These are phyloP conservation scores for Coemansia interrupta DNA, from an alignment of 192 early-diverging fungal genomes.

Conservation along the genomic window DNA sequence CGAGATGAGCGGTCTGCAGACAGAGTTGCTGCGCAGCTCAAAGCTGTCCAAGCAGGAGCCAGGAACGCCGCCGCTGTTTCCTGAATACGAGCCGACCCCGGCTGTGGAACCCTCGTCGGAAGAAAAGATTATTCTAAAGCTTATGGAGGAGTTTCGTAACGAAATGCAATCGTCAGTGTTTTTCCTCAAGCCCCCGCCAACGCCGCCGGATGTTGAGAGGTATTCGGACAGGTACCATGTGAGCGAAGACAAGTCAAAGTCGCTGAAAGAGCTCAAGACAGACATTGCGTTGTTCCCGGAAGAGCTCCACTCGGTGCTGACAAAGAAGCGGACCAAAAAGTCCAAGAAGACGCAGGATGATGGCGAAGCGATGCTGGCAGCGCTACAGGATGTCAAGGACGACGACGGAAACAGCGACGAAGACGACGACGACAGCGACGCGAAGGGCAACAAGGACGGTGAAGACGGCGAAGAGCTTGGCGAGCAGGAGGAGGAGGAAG, in stretches of 20 bases:
- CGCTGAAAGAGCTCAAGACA: constrained; percentile 37
- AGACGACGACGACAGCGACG: constrained; percentile 21
- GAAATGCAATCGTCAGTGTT: constrained; percentile 32
- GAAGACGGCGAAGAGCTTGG: constrained; percentile 23
- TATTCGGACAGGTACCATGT: constrained; percentile 46
- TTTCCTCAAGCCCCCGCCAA: constrained; percentile 38
- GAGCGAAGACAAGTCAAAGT: constrained; percentile 5
- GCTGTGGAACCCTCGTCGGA: constrained; percentile 22
- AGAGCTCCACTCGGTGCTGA: constrained; percentile 37
- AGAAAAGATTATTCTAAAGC: constrained; percentile 28
- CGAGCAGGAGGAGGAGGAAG: constrained; percentile 37
- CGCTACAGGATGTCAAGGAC: constrained; percentile 29
- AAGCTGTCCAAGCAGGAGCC: constrained; percentile 16
- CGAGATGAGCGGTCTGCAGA: constrained; percentile 43
- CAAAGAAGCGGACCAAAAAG: constrained; percentile 31
- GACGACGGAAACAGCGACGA: constrained; percentile 18
- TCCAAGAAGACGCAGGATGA: constrained; percentile 13
- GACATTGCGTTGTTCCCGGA: constrained; percentile 42
- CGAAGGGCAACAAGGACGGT: constrained; percentile 14
- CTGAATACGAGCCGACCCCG: constrained; percentile 24
- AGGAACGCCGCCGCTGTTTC: constrained; percentile 14
- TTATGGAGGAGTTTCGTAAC: constrained; percentile 25
- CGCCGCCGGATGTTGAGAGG: constrained; percentile 40
- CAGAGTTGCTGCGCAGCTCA: constrained; percentile 33
- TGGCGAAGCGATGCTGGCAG: constrained; percentile 18